Percentiles rank a stretch among this genome's conserved stretches.
Conservation (phyloP, 2,329 filamentous ascomycete species). For the Diaporthe sp. region DNA sequence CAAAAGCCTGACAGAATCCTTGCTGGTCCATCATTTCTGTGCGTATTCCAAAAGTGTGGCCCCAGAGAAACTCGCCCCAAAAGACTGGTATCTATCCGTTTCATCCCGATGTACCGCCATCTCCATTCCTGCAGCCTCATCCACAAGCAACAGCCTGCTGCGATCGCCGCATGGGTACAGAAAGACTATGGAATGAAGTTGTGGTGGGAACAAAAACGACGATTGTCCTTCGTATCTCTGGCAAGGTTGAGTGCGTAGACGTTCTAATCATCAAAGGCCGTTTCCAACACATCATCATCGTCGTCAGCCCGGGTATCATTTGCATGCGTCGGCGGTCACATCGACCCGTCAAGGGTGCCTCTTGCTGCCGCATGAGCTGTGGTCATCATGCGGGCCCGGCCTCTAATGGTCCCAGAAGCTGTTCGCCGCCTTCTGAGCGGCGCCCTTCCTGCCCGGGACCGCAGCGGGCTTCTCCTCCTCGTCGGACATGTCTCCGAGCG, state of each 20-base stretch:
- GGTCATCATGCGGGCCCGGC: neutral
- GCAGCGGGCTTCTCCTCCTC: constrained; percentile 52
- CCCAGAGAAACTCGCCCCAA: neutral
- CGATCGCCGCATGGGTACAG: neutral
- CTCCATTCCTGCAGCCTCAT: neutral
- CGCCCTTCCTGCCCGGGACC: constrained; percentile 52
- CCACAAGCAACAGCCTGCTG: neutral
- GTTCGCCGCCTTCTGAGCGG: constrained; percentile 46
- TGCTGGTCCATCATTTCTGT: neutral
- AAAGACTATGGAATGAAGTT: neutral
- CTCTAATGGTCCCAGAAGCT: constrained; percentile 61
- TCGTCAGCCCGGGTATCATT: constrained; percentile 17
- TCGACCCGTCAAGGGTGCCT: neutral
- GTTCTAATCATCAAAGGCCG: constrained; percentile 48
- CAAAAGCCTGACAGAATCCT: neutral
- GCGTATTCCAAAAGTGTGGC: neutral
- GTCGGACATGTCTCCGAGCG: constrained; percentile 63
- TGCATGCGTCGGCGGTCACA: neutral
- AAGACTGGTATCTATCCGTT: constrained; percentile 26
- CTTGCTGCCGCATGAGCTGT: constrained; percentile 15
- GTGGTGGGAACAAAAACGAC: neutral
- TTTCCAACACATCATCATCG: constrained; percentile 44
- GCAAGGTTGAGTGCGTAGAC: neutral
- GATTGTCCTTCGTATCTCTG: neutral
- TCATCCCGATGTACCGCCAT: neutral